Evolutionary conservation across 305 asterid species (phyloP), one percentile per base, ranked within the genome.

Genomic region (Lippia alba): DNA sequence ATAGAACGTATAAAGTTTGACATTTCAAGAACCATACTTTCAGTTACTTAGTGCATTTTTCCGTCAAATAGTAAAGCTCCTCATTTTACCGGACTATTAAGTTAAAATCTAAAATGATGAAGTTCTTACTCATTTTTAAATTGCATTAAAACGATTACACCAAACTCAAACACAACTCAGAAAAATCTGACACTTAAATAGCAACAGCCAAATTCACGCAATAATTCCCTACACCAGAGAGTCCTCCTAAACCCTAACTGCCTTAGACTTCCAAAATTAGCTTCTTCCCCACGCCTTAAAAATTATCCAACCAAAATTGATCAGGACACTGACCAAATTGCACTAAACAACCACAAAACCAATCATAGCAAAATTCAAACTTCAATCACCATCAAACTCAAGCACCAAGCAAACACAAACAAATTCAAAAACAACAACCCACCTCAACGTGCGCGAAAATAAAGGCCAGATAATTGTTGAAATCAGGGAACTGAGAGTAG

Each of bases 401-500:
- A 30, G 49, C 41, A 41, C 14, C 17, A 49, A 61, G 67, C 36
- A 8, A 44, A 40, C 39, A n/a, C n/a, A 59, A 19, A 70, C 70
- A 61, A 65, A 12, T 51, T 15, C 48, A 12, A 34, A 36, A 41
- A 61, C n/a, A n/a, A 63, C 69, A 53, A 12, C 59, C 44, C 4
- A 90, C 98, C 97, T 94, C 87, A 15, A 90, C 92, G 41, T 79
- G 94, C 18, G 98, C 90, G 39, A 94, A 85, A 19, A 94, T 90
- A 66, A 92, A 94, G 63, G 89, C 92, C 48, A 92, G 98, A 66
- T 94, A 94, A 74, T 90, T 94, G 80, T 92, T 94, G 89, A 94
- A 94, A 85, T 92, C 99, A 30, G 97, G 96, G 84, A 92, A 87
- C 83, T 81, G 94, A 59, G 97, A 92, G 78, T 85, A 94, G 85